Base-by-base conservation (phyloP, 768 basidiomycete species). In the Phaffia australis region DNA sequence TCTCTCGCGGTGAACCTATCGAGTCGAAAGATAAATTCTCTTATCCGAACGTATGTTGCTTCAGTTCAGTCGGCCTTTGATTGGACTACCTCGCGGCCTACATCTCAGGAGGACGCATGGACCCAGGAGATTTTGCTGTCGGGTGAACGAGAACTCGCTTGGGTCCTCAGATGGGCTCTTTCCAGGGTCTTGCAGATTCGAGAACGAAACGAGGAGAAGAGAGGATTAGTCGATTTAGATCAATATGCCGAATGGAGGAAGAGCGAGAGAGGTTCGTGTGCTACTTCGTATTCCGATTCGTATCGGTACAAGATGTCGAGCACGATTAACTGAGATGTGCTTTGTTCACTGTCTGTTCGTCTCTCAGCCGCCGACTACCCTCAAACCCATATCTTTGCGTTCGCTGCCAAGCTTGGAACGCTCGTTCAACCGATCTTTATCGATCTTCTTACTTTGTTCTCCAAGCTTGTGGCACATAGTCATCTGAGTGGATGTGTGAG, bases 141-240 rank as follows among this genome's bases (percentile, higher is more conserved):
- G 0, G 85, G 84, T 5, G 86, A 89, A 15, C 86, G 93, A 69
- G 89, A 95, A 72, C 79, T 98, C 18, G 91, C 87, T 5, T 92
- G 93, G 86, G 83, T 87, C 72, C 79, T 98, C 42, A 85, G 93
- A 27, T 99, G 95, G 95, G 89, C 86, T 42, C 81, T 98, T 6
- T 87, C 85, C 2, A 79, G 92, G 29, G 83, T 89, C 56, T 82
- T 89, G 47, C 77, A 89, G 56, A 81, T 87, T 3, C 81, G 84
- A 21, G 82, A 81, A 42, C 86, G 85, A 1, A 80, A 83, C 69
- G 70, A 60, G 23, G 69, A 70, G 29, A 64, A 86, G n/a, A 82
- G 89, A 18, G 95, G 95, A 5, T 78, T 97, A 32, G 74, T 98
- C 51, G 82, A 85, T 69, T 91, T 88, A 86, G 88, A 92, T 6